Percentiles rank a stretch among this genome's conserved stretches.
Conservation (phyloP, 108 stramenopile species). For the Skeletonema marinoi region DNA sequence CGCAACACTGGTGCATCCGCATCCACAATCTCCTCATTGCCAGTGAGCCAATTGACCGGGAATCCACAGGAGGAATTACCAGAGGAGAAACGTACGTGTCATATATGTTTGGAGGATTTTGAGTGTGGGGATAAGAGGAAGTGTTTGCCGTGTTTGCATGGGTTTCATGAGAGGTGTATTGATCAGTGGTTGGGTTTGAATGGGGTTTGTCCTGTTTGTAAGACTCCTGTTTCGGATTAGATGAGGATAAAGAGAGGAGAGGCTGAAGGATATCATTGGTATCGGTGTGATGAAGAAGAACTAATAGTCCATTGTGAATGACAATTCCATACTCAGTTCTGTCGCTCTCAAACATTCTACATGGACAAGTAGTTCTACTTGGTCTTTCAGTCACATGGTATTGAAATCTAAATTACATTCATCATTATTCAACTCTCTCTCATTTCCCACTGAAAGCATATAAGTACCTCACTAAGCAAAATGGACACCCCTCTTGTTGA, state of each 20-base stretch:
- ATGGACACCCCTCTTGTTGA: conserved; percentile 90
- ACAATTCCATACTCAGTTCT: too few species aligned
- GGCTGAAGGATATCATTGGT: too few species aligned
- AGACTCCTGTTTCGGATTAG: conserved; percentile 25
- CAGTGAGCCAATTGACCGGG: conserved; percentile 13
- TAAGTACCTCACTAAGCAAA: conserved; percentile 60
- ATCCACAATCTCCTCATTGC: conserved; percentile 52
- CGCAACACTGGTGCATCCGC: conserved; percentile 48
- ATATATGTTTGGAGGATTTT: conserved; percentile 86
- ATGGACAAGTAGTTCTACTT: too few species aligned
- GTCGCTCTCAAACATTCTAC: too few species aligned
- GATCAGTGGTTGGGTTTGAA: conserved; percentile 75
- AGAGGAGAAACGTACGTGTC: conserved; percentile 64
- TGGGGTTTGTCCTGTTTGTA: conserved; percentile 80
- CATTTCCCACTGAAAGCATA: neutral
- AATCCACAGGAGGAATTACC: conserved; percentile 47
- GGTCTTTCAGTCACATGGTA: too few species aligned
- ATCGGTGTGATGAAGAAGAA: too few species aligned
- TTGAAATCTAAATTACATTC: neutral
- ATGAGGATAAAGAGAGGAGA: too few species aligned
- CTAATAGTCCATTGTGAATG: too few species aligned
- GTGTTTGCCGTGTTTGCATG: conserved; percentile 83
- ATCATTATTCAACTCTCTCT: neutral
- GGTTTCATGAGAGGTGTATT: conserved; percentile 82
- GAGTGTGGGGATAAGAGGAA: conserved; percentile 67